A percentile compares a stretch with the other conserved stretches of the same genome.
Evolutionary conservation across 495 filamentous ascomycete genomes (phyloP).

Genomic region (Poronia punctata): DNA sequence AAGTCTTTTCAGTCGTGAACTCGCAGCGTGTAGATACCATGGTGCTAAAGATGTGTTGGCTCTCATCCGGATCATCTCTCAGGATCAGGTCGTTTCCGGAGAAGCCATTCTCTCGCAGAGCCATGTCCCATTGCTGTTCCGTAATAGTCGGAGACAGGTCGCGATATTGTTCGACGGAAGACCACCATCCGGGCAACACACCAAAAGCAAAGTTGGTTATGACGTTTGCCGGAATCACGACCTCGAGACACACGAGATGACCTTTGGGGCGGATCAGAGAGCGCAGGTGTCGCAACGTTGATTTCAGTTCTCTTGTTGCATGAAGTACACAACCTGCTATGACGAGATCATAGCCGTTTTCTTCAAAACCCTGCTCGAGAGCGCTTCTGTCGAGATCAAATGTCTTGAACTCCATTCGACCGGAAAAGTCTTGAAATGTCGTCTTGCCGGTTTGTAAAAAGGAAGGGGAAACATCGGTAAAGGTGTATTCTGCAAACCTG

Average conservation of each 20-base stretch:
- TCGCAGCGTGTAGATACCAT: too few relatives aligned
- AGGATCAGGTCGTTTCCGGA: conserved; percentile 35
- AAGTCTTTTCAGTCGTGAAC: too few relatives aligned
- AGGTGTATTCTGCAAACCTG: conserved; percentile 33
- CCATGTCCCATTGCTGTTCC: background rate
- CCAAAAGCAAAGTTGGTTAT: conserved; percentile 22
- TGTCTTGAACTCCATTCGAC: conserved; percentile 18
- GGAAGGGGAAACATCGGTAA: conserved; percentile 47
- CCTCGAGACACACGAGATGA: conserved; percentile 28
- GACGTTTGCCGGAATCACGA: conserved; percentile 23
- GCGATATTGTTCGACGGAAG: background rate
- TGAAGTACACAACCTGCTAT: conserved; percentile 46
- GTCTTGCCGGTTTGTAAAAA: conserved; percentile 41
- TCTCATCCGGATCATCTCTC: conserved; percentile 14
- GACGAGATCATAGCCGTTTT: conserved; percentile 31
- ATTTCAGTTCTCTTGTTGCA: conserved; percentile 32
- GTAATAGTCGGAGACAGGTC: background rate
- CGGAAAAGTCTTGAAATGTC: too few relatives aligned
- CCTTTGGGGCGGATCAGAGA: conserved; percentile 31
- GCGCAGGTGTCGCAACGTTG: conserved; percentile 32
- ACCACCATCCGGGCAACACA: background rate
- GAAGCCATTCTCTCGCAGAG: conserved; percentile 26
- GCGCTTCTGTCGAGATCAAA: conserved; percentile 27
- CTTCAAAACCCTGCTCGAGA: conserved; percentile 24
- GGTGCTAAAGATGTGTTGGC: conserved; percentile 33